These are phyloP conservation scores for Leptodermis oblonga DNA, from an alignment of 257 asterid species.

Conservation along the genomic window DNA sequence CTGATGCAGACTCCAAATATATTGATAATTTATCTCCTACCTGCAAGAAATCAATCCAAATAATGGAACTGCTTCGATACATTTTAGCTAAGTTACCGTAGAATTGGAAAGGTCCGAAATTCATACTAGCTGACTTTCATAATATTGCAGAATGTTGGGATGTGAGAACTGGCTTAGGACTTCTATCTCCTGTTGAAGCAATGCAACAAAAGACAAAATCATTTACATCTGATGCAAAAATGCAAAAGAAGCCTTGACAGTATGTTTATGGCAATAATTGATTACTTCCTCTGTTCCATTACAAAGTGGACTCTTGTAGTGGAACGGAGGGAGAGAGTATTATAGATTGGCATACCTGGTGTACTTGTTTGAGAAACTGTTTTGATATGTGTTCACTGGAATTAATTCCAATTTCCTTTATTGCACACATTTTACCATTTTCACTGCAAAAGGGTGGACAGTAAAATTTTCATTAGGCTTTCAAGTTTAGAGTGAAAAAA, in stretches of 20 bases:
- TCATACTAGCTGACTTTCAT: slow-evolving; percentile 56
- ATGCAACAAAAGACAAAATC: not conserved
- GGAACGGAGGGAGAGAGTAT: too few relatives aligned
- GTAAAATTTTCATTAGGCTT: not conserved
- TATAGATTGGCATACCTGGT: slow-evolving; percentile 30
- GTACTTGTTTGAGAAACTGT: slow-evolving; percentile 51
- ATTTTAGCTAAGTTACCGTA: not conserved
- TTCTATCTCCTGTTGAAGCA: slow-evolving; percentile 45
- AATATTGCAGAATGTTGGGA: slow-evolving; percentile 68
- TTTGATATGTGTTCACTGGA: slow-evolving; percentile 47
- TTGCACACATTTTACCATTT: slow-evolving; percentile 79
- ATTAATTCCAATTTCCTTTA: slow-evolving; percentile 61
- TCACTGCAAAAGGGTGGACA: slow-evolving; percentile 33
- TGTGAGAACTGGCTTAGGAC: slow-evolving; percentile 54
- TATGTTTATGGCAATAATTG: not conserved
- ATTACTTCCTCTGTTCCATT: too few relatives aligned
- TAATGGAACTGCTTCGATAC: not conserved
- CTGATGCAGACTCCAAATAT: slow-evolving; percentile 68
- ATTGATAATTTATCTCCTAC: slow-evolving; percentile 48
- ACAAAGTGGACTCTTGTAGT: too few relatives aligned
- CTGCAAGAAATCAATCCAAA: slow-evolving; percentile 23
- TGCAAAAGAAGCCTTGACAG: not conserved
- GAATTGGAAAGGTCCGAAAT: not conserved
- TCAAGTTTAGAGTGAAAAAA: not conserved
- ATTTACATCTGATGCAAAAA: not conserved